Base-by-base conservation (phyloP, 2,329 filamentous ascomycete genomes). In the Pyrenochaeta sp. region DNA sequence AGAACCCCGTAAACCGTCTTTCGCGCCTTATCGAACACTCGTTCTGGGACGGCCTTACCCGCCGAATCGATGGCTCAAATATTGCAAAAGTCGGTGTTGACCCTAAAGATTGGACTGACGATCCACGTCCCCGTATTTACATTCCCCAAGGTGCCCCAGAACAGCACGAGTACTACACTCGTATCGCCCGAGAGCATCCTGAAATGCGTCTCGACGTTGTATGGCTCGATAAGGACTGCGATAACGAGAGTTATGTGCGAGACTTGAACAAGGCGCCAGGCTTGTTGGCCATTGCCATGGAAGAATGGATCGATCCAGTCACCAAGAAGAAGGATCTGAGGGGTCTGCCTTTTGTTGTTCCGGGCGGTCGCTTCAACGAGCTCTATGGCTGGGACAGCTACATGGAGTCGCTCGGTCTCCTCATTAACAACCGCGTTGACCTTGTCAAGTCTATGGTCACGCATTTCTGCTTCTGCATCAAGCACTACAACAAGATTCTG, bases 361-460 rank as follows among this genome's bases (percentile, higher is more conserved):
- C 94, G 0, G 94, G 94, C 47, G 94, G 94, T 17, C 85, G 94
- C 20, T 99, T 99, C 84, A 99, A 99, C 72, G 94, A 99, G 72
- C 75, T 99, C 15, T 99, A 99, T 68, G 93, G 93, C 32, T 99
- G 94, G 94, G 94, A 99, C 73, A 96, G 91, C 69, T 99, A 97
- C 77, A 97, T 99, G 91, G 90, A 93, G 70, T 94, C 93, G 4
- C 79, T 97, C 3, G 94, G 94, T 13, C 80, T 99, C 45, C 77
- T 97, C 46, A 84, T 90, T 59, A 90, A 93, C 65, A 89, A 94
- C 67, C 86, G 89, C 46, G 85, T 90, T 15, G 85, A 96, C 62
- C 77, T 97, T 41, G 91, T 91, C 57, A 96, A 96, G 76, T 83
- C 87, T 35, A 97, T 99, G 90, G 92, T 97, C 37, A 80, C 83